Conservation (phyloP, 192 early-diverging fungal species). For the Podila clonocystis region DNA sequence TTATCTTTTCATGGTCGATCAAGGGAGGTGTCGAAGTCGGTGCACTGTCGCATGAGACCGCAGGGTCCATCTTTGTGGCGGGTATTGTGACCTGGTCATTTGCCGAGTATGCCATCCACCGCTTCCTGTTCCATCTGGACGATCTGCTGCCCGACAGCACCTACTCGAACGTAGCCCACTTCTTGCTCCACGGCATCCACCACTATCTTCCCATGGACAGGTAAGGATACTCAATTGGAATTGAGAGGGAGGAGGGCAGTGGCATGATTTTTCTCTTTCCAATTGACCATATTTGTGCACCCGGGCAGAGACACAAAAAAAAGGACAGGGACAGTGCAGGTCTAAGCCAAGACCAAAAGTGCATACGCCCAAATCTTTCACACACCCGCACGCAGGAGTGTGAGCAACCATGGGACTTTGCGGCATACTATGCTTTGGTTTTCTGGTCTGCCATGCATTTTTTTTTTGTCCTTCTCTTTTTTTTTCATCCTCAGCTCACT, state of each 20-base stretch:
- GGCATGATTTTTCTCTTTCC: conserved; percentile 18
- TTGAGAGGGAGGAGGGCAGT: not conserved
- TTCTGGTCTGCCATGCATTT: too few species aligned
- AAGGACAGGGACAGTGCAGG: not conserved
- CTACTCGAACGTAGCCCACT: conserved; percentile 78
- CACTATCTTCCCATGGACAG: conserved; percentile 96
- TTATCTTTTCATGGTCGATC: conserved; percentile 53
- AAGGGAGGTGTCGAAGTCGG: conserved; percentile 42
- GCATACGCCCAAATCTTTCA: too few species aligned
- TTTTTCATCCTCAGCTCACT: too few species aligned
- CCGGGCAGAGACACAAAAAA: not conserved
- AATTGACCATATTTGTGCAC: not conserved
- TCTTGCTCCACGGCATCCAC: conserved; percentile 92
- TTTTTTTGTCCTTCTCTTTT: too few species aligned
- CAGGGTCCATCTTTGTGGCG: conserved; percentile 59
- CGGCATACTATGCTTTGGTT: too few species aligned
- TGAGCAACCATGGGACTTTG: too few species aligned
- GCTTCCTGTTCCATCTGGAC: conserved; percentile 92
- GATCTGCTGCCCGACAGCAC: conserved; percentile 83
- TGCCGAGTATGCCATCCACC: conserved; percentile 87
- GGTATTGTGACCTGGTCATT: conserved; percentile 86
- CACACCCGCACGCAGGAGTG: too few species aligned
- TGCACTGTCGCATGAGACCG: conserved; percentile 41
- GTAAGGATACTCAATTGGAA: conserved; percentile 51
- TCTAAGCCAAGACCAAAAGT: too few species aligned